Conservation (phyloP, 2,329 filamentous ascomycete genomes). For the Xylaria sp. region DNA sequence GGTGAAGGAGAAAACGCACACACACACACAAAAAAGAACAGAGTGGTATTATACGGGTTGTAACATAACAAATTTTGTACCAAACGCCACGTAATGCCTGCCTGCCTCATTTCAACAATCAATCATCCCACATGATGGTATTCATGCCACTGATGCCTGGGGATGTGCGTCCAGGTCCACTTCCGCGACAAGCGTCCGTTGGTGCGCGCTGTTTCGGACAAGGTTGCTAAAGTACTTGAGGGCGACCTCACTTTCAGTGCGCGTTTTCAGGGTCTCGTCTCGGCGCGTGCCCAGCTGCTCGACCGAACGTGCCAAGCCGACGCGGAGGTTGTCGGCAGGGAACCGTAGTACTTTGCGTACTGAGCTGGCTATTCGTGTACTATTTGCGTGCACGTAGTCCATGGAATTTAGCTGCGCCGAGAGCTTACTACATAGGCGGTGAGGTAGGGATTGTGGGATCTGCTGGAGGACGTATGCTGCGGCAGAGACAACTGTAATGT, state of each 20-base stretch:
- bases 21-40: constrained; percentile 18
- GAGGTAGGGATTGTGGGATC: constrained; percentile 89
- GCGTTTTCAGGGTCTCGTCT: constrained; percentile 84
- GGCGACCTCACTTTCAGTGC: constrained; percentile 85
- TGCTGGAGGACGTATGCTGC: constrained; percentile 84
- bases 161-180: constrained; percentile 68
- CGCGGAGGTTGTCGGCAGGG: constrained; percentile 86
- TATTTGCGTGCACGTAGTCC: constrained; percentile 93
- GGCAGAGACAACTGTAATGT: constrained; percentile 72
- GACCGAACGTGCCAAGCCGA: constrained; percentile 83
- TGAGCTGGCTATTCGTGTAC: constrained; percentile 82
- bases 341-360: constrained; percentile 90
- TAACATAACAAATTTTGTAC: constrained; percentile 25
- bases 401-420: constrained; percentile 80
- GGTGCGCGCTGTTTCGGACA: constrained; percentile 70
- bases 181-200: constrained; percentile 61
- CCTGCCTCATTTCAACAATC: constrained; percentile 28
- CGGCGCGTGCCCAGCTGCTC: constrained; percentile 83
- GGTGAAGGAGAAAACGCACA: not conserved
- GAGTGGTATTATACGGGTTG: constrained; percentile 36
- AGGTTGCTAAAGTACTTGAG: constrained; percentile 91
- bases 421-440: constrained; percentile 86
- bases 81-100: constrained; percentile 36
- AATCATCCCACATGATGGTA: constrained; percentile 14
- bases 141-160: constrained; percentile 42